Evolutionary conservation across 2,329 filamentous ascomycete species (phyloP).

Genomic region (Stagonosporopsis rhizophila): DNA sequence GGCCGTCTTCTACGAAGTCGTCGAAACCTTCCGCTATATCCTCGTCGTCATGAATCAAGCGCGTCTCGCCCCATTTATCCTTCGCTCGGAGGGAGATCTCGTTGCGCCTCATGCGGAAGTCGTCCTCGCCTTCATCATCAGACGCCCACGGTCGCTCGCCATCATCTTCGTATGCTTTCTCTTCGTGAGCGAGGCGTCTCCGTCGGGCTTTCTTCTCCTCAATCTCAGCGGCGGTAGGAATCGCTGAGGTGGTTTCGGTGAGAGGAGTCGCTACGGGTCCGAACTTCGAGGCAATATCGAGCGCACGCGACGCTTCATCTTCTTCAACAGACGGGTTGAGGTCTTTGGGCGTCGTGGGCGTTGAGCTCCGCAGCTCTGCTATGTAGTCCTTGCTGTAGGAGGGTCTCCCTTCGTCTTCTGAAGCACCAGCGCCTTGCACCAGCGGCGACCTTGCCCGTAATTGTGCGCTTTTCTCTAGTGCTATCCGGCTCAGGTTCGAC

Average conservation of each 20-base stretch:
- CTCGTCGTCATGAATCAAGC: slow-evolving; percentile 85
- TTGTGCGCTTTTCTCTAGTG: slow-evolving; percentile 71
- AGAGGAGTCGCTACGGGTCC: slow-evolving; percentile 57
- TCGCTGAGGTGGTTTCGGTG: slow-evolving; percentile 53
- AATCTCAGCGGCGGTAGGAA: slow-evolving; percentile 85
- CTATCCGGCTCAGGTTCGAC: slow-evolving; percentile 67
- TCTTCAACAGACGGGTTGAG: slow-evolving; percentile 50
- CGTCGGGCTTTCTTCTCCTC: slow-evolving; percentile 88
- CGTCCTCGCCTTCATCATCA: slow-evolving; percentile 50
- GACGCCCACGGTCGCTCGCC: slow-evolving; percentile 53
- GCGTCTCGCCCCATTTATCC: slow-evolving; percentile 70
- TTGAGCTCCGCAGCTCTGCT: slow-evolving; percentile 83
- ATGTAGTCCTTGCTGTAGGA: slow-evolving; percentile 88
- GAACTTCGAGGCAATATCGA: slow-evolving; percentile 62
- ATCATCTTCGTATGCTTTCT: slow-evolving; percentile 63
- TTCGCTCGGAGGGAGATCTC: slow-evolving; percentile 61
- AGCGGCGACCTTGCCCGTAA: slow-evolving; percentile 61
- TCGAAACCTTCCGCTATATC: slow-evolving; percentile 94
- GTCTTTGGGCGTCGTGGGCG: slow-evolving; percentile 79
- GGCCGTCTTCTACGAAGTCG: slow-evolving; percentile 85
- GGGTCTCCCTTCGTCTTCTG: slow-evolving; percentile 70
- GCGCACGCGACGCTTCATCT: slow-evolving; percentile 54
- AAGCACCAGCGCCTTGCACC: slow-evolving; percentile 59
- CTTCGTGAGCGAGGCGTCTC: slow-evolving; percentile 77
- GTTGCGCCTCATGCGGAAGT: slow-evolving; percentile 46